Base-by-base conservation (phyloP, 2,329 filamentous ascomycete genomes). In the Verticillium nonalfalfae region DNA sequence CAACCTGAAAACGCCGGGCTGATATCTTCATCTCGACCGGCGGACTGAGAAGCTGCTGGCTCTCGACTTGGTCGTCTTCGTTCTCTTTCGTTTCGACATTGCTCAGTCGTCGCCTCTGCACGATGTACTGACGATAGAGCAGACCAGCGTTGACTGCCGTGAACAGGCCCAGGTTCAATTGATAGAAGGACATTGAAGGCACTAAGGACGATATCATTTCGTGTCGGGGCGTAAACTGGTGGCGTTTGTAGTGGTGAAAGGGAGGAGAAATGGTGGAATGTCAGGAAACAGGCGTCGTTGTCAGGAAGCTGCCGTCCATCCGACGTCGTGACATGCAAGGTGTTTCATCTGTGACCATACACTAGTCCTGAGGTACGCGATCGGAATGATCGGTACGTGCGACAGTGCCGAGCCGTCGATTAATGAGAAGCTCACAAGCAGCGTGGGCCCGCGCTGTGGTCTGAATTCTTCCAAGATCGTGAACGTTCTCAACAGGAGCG, bases 71-170 rank as follows among this genome's bases (percentile, higher is more conserved):
- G 11, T 40, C 59, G 7, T 58, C 60, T 35, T 63, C 62, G 7
- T 18, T 58, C 45, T 64, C 63, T 10, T 60, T 56, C 7, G 60
- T 13, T 15, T 62, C 59, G 56, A n/a, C 58, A 18, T 65, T 60
- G 21, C 7, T 38, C n/a, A 35, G 52, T 26, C 59, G 55, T 11
- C 58, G 60, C 39, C 62, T 61, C 40, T 63, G 52, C 45, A 66
- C 62, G 31, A 59, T 59, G 59, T 68, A 69, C 50, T 68, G 66
- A 21, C 63, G 66, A 45, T 69, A 67, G 18, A 72, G 63, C 15
- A 69, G 61, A 50, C 62, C 68, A 10, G 65, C 61, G 21, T 69
- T 72, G 45, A 62, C 64, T 21, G 60, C 61, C 31, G 62, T 67
- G 54, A 69, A 67, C 5, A 67, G 58, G 52, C 63, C 64, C 33